Conservation (phyloP, 2,329 filamentous ascomycete species). For the Parascedosporium putredinis region DNA sequence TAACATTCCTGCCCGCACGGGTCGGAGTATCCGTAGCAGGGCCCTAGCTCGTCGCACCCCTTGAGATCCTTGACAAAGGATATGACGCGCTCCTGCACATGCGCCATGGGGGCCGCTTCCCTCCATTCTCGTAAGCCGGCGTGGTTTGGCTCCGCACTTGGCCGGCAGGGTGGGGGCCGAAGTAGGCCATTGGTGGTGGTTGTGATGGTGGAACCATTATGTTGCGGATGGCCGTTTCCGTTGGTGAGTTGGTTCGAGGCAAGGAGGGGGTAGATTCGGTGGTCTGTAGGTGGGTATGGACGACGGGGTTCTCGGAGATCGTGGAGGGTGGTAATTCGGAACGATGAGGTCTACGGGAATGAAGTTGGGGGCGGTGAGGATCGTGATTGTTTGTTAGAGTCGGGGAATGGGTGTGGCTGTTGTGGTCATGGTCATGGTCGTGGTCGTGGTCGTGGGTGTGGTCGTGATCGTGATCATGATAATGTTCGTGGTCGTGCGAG, state of each 20-base stretch:
- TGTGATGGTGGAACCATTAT: not conserved
- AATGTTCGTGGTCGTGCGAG: conserved; percentile 4
- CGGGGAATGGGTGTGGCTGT: conserved; percentile 10
- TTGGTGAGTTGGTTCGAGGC: conserved; percentile 9
- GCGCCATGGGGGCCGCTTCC: conserved; percentile 39
- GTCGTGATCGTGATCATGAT: conserved; percentile 6
- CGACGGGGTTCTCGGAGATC: conserved; percentile 9
- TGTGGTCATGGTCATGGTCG: conserved; percentile 1
- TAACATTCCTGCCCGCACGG: conserved; percentile 57
- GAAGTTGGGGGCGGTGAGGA: conserved; percentile 14
- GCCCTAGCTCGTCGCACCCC: conserved; percentile 47
- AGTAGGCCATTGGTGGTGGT: not conserved
- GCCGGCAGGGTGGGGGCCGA: not conserved
- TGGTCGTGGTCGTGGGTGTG: too few relatives aligned
- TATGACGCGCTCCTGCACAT: conserved; percentile 45
- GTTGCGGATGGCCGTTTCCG: conserved; percentile 12
- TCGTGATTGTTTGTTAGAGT: conserved; percentile 17
- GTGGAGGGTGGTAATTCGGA: conserved; percentile 3
- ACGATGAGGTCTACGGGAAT: not conserved
- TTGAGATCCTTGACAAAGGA: conserved; percentile 59
- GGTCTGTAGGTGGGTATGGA: conserved; percentile 15
- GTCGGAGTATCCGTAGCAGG: conserved; percentile 55
- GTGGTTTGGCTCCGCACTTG: not conserved
- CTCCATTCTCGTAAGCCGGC: conserved; percentile 1
- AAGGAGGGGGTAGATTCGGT: conserved; percentile 42